Evolutionary conservation across 192 early-diverging fungal species (phyloP), one percentile per base, ranked within the genome.

Genomic region (Oehlia diaphana): DNA sequence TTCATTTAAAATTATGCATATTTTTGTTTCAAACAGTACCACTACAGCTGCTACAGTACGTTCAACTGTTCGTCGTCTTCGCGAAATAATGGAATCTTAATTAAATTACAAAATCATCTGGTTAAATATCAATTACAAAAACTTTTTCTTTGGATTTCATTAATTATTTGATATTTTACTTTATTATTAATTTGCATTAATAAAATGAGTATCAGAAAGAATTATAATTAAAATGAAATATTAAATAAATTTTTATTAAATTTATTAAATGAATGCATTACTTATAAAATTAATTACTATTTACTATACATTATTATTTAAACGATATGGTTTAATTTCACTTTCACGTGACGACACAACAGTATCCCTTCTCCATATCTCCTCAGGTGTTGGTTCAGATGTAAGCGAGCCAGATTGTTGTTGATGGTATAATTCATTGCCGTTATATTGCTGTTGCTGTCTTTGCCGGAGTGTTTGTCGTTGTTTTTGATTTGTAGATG

Each of bases 51-150:
- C 92, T 78, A 93, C 95, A 77, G 92, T 95, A 83, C 94, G 98
- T 84, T 94, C 94, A 79, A 95, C 94, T 88, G 92, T 98, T 86
- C 96, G 98, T 90, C 98, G 98, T 96, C 94, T 97, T 75, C 95
- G 96, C 84, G 96, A 97, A 83, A 81, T 97, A 81, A 91, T 92
- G 80, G 95, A 95, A 88, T 89, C 92, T 82, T 97, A 96, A 93
- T 89, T 49, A 39, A 10, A 39, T 39, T 44, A 69, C 33, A 69
- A 66, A 66, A 31, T 9, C 8, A 12, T 31, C 3, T 33, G 12
- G 3, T 53, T 21, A 47, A 47, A 21, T 58, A 58, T 21, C 53
- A 21, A 5, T 58, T 21, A 7, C 14, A 58, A 19, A 47, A 12
- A 47, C 9, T 12, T 12, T 47, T 47, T 47, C 44, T 47, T 47